Evolutionary conservation across 306 rosid genomes (phyloP).

Genomic region (Cyclanthera cordifolia): DNA sequence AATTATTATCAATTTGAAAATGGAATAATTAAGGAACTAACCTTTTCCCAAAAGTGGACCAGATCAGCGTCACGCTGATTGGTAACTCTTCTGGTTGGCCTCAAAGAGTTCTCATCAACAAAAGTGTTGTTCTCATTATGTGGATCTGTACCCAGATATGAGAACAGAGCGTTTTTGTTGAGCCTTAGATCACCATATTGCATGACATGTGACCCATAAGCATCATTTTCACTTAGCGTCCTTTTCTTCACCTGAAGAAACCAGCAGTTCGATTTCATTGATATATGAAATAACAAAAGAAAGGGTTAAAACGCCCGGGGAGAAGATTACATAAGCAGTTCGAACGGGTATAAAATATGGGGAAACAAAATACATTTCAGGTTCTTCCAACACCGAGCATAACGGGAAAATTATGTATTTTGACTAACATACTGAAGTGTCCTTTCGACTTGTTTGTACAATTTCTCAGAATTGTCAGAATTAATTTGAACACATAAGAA

Average conservation of each 20-base stretch:
- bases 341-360: too few relatives aligned
- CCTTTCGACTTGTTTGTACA: too few relatives aligned
- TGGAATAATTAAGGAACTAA: slow-evolving; percentile 16
- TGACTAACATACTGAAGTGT: not conserved
- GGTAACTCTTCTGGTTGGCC: slow-evolving; percentile 43
- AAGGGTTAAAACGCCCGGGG: too few relatives aligned
- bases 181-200: slow-evolving; percentile 64
- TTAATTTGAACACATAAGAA: not conserved
- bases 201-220: slow-evolving; percentile 87
- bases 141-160: slow-evolving; percentile 79
- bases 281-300: too few relatives aligned
- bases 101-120: slow-evolving; percentile 51
- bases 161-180: slow-evolving; percentile 32
- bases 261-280: too few relatives aligned
- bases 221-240: slow-evolving; percentile 42
- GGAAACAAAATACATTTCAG: not conserved
- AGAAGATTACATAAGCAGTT: too few relatives aligned
- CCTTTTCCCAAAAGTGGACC: slow-evolving; percentile 95
- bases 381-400: not conserved
- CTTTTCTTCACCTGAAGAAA: slow-evolving; percentile 60
- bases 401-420: not conserved
- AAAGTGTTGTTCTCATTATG: slow-evolving; percentile 72
- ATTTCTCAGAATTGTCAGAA: too few relatives aligned
- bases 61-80: slow-evolving; percentile 97
- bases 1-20: not conserved